Conservation (phyloP, 495 filamentous ascomycete species). For the Xylaria cubensis region DNA sequence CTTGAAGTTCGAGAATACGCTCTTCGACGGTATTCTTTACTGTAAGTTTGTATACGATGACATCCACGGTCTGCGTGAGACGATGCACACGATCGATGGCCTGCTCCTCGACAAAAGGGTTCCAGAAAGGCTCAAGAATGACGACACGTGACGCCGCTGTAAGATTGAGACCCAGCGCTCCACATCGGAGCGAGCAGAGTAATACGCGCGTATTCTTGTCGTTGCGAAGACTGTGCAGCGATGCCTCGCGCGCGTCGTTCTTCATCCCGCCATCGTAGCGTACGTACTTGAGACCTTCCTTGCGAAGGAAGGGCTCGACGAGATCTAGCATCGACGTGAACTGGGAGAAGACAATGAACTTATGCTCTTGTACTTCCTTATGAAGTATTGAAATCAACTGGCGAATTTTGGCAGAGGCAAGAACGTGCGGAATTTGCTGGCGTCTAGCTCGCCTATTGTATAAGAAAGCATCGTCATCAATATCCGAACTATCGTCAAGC, state of each 20-base stretch:
- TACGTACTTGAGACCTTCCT: slow-evolving; percentile 74
- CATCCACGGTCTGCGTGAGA: slow-evolving; percentile 91
- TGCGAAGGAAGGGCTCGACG: slow-evolving; percentile 85
- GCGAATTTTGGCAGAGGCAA: slow-evolving; percentile 88
- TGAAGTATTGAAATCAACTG: slow-evolving; percentile 81
- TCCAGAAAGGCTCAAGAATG: slow-evolving; percentile 98
- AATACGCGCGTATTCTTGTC: slow-evolving; percentile 76
- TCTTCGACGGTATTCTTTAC: slow-evolving; percentile 87
- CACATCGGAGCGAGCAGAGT: slow-evolving; percentile 91
- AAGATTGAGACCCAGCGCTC: slow-evolving; percentile 89
- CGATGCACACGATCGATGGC: slow-evolving; percentile 98
- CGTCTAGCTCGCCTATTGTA: slow-evolving; percentile 28
- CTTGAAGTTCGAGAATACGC: slow-evolving; percentile 87
- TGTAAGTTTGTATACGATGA: slow-evolving; percentile 92
- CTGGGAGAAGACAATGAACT: slow-evolving; percentile 97
- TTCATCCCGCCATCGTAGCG: slow-evolving; percentile 96
- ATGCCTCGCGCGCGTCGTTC: slow-evolving; percentile 90
- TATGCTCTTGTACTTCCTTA: slow-evolving; percentile 77
- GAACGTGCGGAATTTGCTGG: slow-evolving; percentile 49
- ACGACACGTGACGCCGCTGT: slow-evolving; percentile 93
- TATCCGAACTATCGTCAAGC: slow-evolving; percentile 52
- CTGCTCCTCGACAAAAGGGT: slow-evolving; percentile 97
- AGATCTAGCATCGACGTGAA: slow-evolving; percentile 86
- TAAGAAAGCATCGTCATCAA: slow-evolving; percentile 40
- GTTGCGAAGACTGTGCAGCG: slow-evolving; percentile 71